Evolutionary conservation across 208 protist genomes (phyloP), one percentile per base, ranked within the genome.

Genomic region (Phytomonas francai): DNA sequence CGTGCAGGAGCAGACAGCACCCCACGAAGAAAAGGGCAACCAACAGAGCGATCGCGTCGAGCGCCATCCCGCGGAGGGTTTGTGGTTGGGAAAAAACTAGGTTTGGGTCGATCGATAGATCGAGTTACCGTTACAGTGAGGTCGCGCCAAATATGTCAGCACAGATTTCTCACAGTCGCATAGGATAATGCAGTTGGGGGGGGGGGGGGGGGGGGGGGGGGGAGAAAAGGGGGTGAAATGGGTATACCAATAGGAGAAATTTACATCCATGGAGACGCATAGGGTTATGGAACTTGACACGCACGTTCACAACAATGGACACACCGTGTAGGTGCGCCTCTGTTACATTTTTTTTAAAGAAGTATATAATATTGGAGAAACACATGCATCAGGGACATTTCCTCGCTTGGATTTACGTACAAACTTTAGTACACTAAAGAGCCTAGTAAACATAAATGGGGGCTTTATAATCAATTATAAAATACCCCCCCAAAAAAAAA

Each of bases 401-500:
- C 32, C 32, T 58, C 59, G 19, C 25, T n/a, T 19, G 7, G 19
- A 49, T 63, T 63, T 63, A 63, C 34, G 1, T 19, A 49, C 54
- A 11, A 25, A 63, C 16, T 58, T 12, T 63, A 45, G 5, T 49
- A 45, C 32, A 36, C 22, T 36, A 63, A 63, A 36, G 0, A 25
- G 19, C 12, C n/a, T 63, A n/a, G 59, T 3, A 45, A 49, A 49
- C 16, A 63, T 19, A 45, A 49, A 63, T 19, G 19, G 3, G 19
- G 19, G 29, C 22, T 6, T 7, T 7, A 63, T 39, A 63, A 63
- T 63, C 19, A 54, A 19, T 54, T 63, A 49, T 36, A 66, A 66
- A 68, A 76, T 45, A 72, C 14, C n/a, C 45, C 30, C 22, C 68
- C 19, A 22, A 67, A 36, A 68, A 66, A 2, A 65, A 59, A 70